Percentiles rank a stretch among this genome's conserved stretches.
Evolutionary conservation across 1,284 basidiomycete genomes (phyloP).

Genomic region (Boletus subluridellus): DNA sequence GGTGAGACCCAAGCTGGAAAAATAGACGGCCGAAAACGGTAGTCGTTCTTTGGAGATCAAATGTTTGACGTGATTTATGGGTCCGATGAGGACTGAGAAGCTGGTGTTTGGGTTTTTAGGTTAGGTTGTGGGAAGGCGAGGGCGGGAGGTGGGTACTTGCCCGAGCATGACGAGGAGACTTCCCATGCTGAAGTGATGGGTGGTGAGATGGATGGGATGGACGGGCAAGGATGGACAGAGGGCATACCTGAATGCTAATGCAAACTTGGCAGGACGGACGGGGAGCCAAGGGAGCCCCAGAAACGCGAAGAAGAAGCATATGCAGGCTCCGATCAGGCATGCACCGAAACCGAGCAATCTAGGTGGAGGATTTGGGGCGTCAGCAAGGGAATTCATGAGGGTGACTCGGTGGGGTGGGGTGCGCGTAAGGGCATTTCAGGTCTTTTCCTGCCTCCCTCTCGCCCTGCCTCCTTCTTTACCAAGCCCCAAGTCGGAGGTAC

Average conservation of each 20-base stretch:
- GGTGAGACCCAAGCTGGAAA: constrained; percentile 76
- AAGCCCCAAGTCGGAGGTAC: not conserved
- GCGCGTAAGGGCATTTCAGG: not conserved
- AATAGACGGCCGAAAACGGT: constrained; percentile 84
- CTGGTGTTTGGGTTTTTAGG: constrained; percentile 35
- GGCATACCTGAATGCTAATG: constrained; percentile 75
- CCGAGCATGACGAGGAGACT: constrained; percentile 86
- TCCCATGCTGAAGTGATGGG: constrained; percentile 53
- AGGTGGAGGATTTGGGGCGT: not conserved
- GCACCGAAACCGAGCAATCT: constrained; percentile 92
- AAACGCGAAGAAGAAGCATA: constrained; percentile 96
- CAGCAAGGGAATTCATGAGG: not conserved
- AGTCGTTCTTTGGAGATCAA: constrained; percentile 69
- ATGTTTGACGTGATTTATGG: constrained; percentile 62
- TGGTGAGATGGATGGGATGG: not conserved
- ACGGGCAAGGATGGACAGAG: not conserved
- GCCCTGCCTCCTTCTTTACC: not conserved
- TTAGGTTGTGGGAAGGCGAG: not conserved
- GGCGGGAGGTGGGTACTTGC: constrained; percentile 36
- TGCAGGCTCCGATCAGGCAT: constrained; percentile 84
- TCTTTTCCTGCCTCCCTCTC: not conserved
- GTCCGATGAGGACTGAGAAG: constrained; percentile 82
- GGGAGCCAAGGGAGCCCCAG: constrained; percentile 83
- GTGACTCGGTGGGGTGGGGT: not conserved
- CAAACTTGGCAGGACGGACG: constrained; percentile 84